Percentiles rank a stretch among this genome's conserved stretches.
Conservation (phyloP, 1,284 basidiomycete genomes). For the Apiotrichum sp. region DNA sequence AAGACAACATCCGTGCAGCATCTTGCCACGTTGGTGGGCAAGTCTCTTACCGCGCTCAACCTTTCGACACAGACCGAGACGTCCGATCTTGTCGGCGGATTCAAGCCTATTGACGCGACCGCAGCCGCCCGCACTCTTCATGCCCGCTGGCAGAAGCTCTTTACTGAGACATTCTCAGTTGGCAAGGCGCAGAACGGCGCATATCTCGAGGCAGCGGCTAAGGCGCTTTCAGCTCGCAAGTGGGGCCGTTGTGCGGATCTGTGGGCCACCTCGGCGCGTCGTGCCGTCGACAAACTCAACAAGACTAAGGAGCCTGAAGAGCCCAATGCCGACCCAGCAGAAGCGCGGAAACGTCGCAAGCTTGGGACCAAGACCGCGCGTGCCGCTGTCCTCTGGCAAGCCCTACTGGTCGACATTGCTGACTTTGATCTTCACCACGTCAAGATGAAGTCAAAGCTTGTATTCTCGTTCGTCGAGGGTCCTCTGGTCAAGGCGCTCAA, state of each 20-base stretch:
- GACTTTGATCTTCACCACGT: conserved; percentile 84
- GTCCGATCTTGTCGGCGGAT: conserved; percentile 88
- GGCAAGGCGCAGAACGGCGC: conserved; percentile 70
- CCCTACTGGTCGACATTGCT: conserved; percentile 64
- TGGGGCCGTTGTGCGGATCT: conserved; percentile 80
- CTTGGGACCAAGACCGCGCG: conserved; percentile 49
- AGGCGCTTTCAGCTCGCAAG: conserved; percentile 71
- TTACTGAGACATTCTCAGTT: conserved; percentile 80
- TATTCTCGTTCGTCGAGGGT: conserved; percentile 93
- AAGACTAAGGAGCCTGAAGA: conserved; percentile 51
- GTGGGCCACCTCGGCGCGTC: conserved; percentile 54
- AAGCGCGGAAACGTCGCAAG: conserved; percentile 69
- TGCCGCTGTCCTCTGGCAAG: conserved; percentile 58
- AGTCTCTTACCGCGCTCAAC: conserved; percentile 81
- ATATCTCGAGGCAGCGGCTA: conserved; percentile 77
- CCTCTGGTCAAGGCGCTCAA: conserved; percentile 88
- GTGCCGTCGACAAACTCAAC: conserved; percentile 48
- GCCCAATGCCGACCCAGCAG: not conserved
- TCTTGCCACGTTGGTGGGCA: conserved; percentile 71
- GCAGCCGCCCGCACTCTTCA: conserved; percentile 71
- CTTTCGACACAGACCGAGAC: conserved; percentile 96
- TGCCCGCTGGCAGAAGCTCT: conserved; percentile 72
- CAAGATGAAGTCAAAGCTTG: conserved; percentile 75
- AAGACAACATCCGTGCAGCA: conserved; percentile 93
- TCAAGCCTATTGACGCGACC: conserved; percentile 85